Conservation (phyloP, 768 basidiomycete genomes). For the Lanmaoa pseudosensibilis region DNA sequence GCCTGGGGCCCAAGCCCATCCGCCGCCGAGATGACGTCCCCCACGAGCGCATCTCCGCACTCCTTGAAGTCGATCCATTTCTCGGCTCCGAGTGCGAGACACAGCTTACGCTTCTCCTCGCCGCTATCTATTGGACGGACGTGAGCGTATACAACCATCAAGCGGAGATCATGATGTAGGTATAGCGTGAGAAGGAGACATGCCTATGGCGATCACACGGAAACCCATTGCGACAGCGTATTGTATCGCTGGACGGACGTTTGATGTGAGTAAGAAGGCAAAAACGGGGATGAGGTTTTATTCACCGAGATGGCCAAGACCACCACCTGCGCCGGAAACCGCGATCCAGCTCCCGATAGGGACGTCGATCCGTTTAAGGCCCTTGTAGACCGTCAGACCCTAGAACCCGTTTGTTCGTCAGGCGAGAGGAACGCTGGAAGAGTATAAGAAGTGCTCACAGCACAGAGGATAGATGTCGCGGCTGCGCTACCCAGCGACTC, state of each 20-base stretch:
- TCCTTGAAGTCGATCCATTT: constrained; percentile 49
- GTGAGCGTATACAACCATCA: background rate
- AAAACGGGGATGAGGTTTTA: background rate
- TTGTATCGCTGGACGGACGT: constrained; percentile 38
- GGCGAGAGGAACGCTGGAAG: background rate
- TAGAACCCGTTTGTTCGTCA: background rate
- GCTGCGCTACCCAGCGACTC: constrained; percentile 37
- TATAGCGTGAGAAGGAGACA: no score
- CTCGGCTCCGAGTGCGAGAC: constrained; percentile 41
- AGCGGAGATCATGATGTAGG: no score
- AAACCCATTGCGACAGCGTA: constrained; percentile 45
- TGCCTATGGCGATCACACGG: constrained; percentile 45
- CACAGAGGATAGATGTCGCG: constrained; percentile 47
- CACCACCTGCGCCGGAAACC: constrained; percentile 42
- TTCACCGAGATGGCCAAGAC: constrained; percentile 44
- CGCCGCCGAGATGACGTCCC: constrained; percentile 37
- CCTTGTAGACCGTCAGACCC: constrained; percentile 49
- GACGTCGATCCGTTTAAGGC: constrained; percentile 37
- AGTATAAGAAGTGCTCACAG: constrained; percentile 22
- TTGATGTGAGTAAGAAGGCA: background rate
- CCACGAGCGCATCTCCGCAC: constrained; percentile 37
- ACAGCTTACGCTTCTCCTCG: constrained; percentile 39
- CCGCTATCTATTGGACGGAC: constrained; percentile 39
- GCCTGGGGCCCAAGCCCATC: constrained; percentile 48
- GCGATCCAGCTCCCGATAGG: constrained; percentile 40